These are phyloP conservation scores for Coix lacrymajobi DNA, from an alignment of 176 grass and related monocot species.

Conservation along the genomic window DNA sequence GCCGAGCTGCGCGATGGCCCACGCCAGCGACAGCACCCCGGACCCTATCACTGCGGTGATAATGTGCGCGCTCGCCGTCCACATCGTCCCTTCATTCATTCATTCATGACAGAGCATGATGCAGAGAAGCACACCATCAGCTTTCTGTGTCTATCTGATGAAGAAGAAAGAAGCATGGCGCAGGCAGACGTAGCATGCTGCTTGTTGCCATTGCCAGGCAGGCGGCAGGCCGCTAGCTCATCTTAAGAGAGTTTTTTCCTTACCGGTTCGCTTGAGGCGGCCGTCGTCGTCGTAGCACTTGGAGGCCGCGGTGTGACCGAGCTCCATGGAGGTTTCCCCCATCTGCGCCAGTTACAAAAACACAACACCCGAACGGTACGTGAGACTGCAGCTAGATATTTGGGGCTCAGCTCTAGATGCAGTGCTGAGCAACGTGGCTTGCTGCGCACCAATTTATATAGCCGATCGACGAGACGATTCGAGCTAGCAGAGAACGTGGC, in stretches of 20 bases:
- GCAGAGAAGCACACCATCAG: not conserved
- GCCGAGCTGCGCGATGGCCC: conserved; percentile 91
- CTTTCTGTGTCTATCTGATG: not conserved
- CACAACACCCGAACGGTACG: not conserved
- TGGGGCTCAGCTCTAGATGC: too few species aligned
- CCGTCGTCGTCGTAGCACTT: conserved; percentile 92
- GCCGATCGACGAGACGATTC: not conserved
- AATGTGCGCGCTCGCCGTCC: conserved; percentile 94
- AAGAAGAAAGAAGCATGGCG: not conserved
- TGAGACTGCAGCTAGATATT: conserved; percentile 10
- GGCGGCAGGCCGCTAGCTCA: not conserved
- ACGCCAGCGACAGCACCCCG: conserved; percentile 75
- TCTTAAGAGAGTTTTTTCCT: too few species aligned
- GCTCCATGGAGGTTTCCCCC: conserved; percentile 49
- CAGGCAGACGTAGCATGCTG: not conserved
- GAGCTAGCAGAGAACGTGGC: not conserved
- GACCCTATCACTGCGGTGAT: conserved; percentile 95
- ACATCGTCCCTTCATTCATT: conserved; percentile 51
- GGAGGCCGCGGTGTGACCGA: conserved; percentile 42
- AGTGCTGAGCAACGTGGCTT: not conserved
- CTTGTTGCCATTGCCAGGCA: too few species aligned
- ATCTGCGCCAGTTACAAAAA: conserved; percentile 25
- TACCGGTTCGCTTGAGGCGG: conserved; percentile 76
- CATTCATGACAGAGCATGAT: not conserved
- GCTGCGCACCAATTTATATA: conserved; percentile 6